Evolutionary conservation across 1,284 basidiomycete species (phyloP).

Genomic region (Ustilago trichophora): DNA sequence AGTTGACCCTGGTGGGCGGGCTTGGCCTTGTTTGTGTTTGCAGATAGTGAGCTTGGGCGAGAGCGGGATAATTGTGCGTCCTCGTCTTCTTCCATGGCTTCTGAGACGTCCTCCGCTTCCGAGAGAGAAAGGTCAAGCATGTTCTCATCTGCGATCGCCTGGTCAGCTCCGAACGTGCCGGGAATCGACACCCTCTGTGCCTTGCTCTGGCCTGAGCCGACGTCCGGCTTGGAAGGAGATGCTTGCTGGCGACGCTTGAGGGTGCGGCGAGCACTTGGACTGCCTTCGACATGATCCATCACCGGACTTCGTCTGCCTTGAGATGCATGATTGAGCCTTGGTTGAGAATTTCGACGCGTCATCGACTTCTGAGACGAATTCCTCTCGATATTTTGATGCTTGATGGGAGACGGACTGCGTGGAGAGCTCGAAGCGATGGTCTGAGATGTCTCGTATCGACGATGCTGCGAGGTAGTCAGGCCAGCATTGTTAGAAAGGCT

Average conservation of each 20-base stretch:
- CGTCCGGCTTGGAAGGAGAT: constrained; percentile 10
- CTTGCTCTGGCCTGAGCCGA: constrained; percentile 1
- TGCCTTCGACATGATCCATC: neutral
- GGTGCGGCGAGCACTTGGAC: constrained; percentile 4
- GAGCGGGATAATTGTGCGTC: no score
- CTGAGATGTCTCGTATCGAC: neutral
- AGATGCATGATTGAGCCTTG: no score
- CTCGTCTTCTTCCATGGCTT: constrained; percentile 23
- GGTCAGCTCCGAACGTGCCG: constrained; percentile 12
- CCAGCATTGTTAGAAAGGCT: neutral
- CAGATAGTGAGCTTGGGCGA: no score
- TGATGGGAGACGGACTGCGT: constrained; percentile 14
- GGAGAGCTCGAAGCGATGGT: neutral
- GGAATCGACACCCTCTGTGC: constrained; percentile 10
- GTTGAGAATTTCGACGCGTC: no score
- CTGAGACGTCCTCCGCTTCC: neutral
- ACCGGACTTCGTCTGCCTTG: no score
- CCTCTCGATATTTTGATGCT: constrained; percentile 1
- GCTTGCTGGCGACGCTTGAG: constrained; percentile 12
- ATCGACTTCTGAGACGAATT: constrained; percentile 11
- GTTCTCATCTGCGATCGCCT: constrained; percentile 8
- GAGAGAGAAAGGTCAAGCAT: constrained; percentile 18
- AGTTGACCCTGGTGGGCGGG: neutral
- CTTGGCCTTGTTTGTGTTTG: neutral
- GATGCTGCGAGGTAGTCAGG: neutral